Evolutionary conservation across 176 grass and related monocot genomes (phyloP).

Genomic region (Ensete ventricosum): DNA sequence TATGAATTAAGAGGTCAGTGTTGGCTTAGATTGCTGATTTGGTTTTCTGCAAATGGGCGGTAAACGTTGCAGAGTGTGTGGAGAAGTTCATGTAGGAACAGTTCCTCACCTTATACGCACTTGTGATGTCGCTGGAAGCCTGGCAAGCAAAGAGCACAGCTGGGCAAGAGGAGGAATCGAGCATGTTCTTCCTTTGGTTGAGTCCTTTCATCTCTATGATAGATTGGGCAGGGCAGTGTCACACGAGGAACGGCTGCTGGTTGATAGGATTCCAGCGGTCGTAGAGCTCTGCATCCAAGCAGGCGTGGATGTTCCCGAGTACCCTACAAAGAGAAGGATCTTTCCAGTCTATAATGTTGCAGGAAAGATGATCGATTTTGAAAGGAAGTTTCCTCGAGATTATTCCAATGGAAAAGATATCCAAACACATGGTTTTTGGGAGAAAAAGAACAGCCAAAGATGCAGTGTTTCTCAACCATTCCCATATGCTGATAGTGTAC

Average conservation of each 20-base stretch:
- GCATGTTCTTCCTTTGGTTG: conserved; percentile 19
- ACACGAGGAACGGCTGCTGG: conserved; percentile 17
- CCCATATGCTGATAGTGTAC: background rate
- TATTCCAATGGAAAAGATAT: conserved; percentile 19
- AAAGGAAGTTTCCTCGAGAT: conserved; percentile 22
- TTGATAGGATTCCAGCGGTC: conserved; percentile 22
- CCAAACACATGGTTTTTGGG: conserved; percentile 23
- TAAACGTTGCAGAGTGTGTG: conserved; percentile 11
- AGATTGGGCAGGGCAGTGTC: conserved; percentile 26
- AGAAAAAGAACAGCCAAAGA: conserved; percentile 2
- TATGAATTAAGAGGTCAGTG: too few species aligned
- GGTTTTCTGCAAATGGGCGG: background rate
- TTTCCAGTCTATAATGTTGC: conserved; percentile 24
- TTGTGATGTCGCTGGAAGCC: conserved; percentile 19
- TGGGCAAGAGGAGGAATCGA: conserved; percentile 20
- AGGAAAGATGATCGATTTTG: conserved; percentile 28
- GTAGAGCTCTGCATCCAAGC: conserved; percentile 26
- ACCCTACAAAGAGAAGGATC: conserved; percentile 20
- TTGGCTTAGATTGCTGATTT: background rate
- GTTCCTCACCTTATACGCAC: conserved; percentile 18
- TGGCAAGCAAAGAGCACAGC: conserved; percentile 16
- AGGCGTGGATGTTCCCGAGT: conserved; percentile 15
- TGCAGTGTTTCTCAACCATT: background rate
- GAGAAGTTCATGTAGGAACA: conserved; percentile 24
- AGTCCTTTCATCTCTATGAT: conserved; percentile 30